Evolutionary conservation across 371 early-diverging fungal genomes (phyloP).

Genomic region (Apophysomyces variabilis): DNA sequence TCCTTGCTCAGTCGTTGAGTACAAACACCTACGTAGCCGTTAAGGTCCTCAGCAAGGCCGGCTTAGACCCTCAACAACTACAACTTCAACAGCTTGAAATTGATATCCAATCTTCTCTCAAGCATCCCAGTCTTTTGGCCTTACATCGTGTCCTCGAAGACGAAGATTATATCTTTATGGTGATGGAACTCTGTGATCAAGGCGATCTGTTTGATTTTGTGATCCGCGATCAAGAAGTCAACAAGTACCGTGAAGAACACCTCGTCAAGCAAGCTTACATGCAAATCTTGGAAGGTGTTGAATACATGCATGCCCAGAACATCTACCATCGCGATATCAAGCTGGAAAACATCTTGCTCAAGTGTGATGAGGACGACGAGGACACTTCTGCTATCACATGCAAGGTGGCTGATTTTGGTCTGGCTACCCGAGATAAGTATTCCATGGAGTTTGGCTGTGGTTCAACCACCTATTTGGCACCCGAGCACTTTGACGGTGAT

Average conservation of each 20-base stretch:
- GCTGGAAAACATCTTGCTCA: constrained; percentile 78
- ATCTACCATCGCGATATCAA: constrained; percentile 80
- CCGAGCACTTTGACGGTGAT: constrained; percentile 60
- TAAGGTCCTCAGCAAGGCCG: constrained; percentile 70
- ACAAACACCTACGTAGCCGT: constrained; percentile 58
- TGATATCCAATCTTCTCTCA: constrained; percentile 67
- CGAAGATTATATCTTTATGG: constrained; percentile 48
- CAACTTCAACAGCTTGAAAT: constrained; percentile 74
- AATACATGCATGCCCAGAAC: constrained; percentile 53
- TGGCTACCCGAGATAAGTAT: constrained; percentile 72
- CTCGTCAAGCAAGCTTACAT: constrained; percentile 45
- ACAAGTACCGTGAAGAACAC: constrained; percentile 37
- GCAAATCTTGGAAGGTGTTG: constrained; percentile 59
- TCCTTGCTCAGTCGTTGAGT: constrained; percentile 50
- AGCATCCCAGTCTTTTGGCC: constrained; percentile 67
- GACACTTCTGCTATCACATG: constrained; percentile 42
- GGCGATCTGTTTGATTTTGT: constrained; percentile 67
- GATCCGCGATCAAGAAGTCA: constrained; percentile 33
- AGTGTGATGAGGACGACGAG: constrained; percentile 24
- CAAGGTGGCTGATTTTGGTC: constrained; percentile 85
- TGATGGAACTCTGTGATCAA: constrained; percentile 64
- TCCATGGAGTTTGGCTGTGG: constrained; percentile 82
- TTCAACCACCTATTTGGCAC: constrained; percentile 67
- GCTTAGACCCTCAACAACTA: constrained; percentile 62
- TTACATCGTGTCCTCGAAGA: constrained; percentile 56